Conservation (phyloP, 441 rosid genomes). For the Adansonia rubrostipa region DNA sequence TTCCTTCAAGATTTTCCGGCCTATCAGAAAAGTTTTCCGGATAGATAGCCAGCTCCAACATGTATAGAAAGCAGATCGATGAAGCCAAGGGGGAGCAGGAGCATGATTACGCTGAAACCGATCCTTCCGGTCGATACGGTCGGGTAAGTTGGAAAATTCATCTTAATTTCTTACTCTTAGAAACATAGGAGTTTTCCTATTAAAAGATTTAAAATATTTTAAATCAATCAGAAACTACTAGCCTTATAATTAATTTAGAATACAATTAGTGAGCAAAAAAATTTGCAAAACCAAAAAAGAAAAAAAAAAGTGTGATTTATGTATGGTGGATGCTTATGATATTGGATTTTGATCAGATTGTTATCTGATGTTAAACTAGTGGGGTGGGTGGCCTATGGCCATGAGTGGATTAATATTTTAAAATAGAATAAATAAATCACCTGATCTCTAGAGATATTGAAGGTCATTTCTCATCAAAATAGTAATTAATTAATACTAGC, state of each 20-base stretch:
- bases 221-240: background rate
- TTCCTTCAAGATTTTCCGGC: too few species aligned
- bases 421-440: background rate
- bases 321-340: background rate
- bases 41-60: conserved; percentile 26
- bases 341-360: background rate
- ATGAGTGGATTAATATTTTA: background rate
- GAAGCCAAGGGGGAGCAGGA: conserved; percentile 23
- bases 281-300: background rate
- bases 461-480: background rate
- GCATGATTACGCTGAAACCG: conserved; percentile 61
- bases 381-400: background rate
- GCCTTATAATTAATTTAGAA: background rate
- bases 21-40: background rate
- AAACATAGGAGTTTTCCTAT: background rate
- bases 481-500: too few species aligned
- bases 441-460: background rate
- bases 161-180: background rate
- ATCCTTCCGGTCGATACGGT: conserved; percentile 78
- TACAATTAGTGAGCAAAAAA: background rate
- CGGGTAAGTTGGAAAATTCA: conserved; percentile 57
- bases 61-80: conserved; percentile 40
- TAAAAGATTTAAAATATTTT: background rate
- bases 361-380: background rate
- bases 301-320: background rate